phyloP scores from a whole-genome alignment of 1,284 basidiomycete species.

The Hypsizygus ulmarius region DNA sequence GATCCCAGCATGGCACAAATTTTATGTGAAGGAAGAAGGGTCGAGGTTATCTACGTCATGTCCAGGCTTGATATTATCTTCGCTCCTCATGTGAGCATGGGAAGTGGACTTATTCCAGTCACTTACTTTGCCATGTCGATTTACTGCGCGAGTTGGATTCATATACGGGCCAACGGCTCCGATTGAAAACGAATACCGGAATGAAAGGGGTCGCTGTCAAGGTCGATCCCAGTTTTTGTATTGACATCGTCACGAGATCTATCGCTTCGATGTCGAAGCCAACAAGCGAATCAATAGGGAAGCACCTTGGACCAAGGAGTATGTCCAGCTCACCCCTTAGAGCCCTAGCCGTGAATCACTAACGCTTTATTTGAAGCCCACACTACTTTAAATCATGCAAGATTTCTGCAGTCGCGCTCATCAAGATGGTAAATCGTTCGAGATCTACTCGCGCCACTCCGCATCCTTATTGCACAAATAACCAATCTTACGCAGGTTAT shows the following conservation, averaged over 20 bases:
- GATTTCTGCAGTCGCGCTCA: constrained; percentile 92
- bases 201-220: too few relatives aligned
- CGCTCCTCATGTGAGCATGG: too few relatives aligned
- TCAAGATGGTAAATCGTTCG: constrained; percentile 83
- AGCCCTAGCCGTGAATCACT: constrained; percentile 9
- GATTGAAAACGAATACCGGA: too few relatives aligned
- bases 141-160: too few relatives aligned
- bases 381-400: constrained; percentile 94
- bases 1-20: too few relatives aligned
- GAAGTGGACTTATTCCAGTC: too few relatives aligned
- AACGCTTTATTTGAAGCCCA: constrained; percentile 49
- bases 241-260: too few relatives aligned
- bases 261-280: constrained; percentile 72
- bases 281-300: constrained; percentile 72
- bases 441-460: constrained; percentile 3
- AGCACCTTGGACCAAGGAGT: constrained; percentile 90
- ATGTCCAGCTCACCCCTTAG: constrained; percentile 42
- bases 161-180: too few relatives aligned
- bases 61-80: too few relatives aligned
- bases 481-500: constrained; percentile 65
- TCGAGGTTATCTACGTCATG: neutral
- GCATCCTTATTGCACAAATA: neutral
- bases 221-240: too few relatives aligned
- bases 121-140: too few relatives aligned
- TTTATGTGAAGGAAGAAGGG: constrained; percentile 1